Percentiles rank a stretch among this genome's conserved stretches.
These are phyloP conservation scores for Coniochaeta hoffmannii DNA, from an alignment of 2,329 filamentous ascomycete species.

Conservation along the genomic window DNA sequence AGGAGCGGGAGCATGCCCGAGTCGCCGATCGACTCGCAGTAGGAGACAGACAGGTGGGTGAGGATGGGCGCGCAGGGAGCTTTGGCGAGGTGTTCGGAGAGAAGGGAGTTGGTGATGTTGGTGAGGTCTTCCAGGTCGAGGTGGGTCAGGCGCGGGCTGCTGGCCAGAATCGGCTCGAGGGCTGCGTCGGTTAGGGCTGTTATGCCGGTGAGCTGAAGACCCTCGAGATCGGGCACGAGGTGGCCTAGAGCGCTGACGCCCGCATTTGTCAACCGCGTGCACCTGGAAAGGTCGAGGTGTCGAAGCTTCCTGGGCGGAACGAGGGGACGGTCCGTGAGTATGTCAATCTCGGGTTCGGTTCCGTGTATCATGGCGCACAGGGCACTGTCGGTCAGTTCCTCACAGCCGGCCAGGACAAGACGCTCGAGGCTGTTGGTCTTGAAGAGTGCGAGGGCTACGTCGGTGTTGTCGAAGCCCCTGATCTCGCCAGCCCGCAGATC, in stretches of 20 bases:
- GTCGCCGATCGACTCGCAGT: constrained; percentile 82
- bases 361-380: constrained; percentile 72
- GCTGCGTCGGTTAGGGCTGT: constrained; percentile 65
- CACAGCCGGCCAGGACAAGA: constrained; percentile 74
- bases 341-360: constrained; percentile 67
- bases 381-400: constrained; percentile 67
- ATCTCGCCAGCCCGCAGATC: constrained; percentile 82
- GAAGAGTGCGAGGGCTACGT: constrained; percentile 69
- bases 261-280: constrained; percentile 61
- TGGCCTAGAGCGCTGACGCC: constrained; percentile 66
- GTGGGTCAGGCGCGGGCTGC: constrained; percentile 71
- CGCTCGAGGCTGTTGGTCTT: constrained; percentile 73
- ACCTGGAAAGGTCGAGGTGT: constrained; percentile 80
- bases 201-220: constrained; percentile 76
- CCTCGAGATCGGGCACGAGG: constrained; percentile 72
- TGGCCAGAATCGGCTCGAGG: constrained; percentile 64
- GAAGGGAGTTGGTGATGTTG: constrained; percentile 64
- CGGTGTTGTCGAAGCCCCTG: constrained; percentile 65
- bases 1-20: constrained; percentile 76
- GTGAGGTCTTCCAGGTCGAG: constrained; percentile 84
- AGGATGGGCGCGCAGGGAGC: constrained; percentile 66
- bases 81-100: constrained; percentile 66
- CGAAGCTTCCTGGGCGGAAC: constrained; percentile 73
- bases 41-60: constrained; percentile 79
- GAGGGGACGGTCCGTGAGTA: constrained; percentile 67